Conservation (phyloP, 2,329 filamentous ascomycete species). For the Pseudopithomyces maydicus region DNA sequence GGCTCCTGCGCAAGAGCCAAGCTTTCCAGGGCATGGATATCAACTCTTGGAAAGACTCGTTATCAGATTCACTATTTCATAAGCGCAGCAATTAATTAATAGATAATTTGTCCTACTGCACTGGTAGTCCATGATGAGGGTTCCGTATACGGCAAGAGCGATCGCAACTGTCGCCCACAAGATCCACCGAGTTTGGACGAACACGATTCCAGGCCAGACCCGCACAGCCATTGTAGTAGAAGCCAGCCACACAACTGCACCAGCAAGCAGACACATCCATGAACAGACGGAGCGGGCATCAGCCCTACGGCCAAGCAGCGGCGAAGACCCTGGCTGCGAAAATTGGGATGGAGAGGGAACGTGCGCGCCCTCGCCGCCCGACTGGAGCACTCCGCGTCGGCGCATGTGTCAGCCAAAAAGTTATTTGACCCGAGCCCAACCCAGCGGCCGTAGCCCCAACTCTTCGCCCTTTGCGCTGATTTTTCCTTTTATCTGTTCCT, state of each 20-base stretch:
- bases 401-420: neutral
- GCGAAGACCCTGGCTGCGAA: neutral
- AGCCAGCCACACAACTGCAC: neutral
- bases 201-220: too few species aligned
- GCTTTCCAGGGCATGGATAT: too few species aligned
- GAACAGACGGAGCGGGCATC: neutral
- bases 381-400: neutral
- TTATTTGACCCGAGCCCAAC: constrained; percentile 7
- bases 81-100: too few species aligned
- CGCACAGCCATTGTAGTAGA: too few species aligned
- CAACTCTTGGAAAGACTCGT: too few species aligned
- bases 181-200: too few species aligned
- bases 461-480: neutral
- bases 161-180: too few species aligned
- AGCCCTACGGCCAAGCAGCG: constrained; percentile 3
- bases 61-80: too few species aligned
- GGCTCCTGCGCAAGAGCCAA: too few species aligned
- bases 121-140: too few species aligned
- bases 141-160: too few species aligned
- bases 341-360: neutral
- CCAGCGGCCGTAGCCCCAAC: neutral
- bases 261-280: neutral
- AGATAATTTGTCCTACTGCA: too few species aligned
- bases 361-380: constrained; percentile 3
- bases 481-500: neutral